Evolutionary conservation across 2,329 filamentous ascomycete genomes (phyloP), one percentile per base, ranked within the genome.

Genomic region (Onygenales sp.): DNA sequence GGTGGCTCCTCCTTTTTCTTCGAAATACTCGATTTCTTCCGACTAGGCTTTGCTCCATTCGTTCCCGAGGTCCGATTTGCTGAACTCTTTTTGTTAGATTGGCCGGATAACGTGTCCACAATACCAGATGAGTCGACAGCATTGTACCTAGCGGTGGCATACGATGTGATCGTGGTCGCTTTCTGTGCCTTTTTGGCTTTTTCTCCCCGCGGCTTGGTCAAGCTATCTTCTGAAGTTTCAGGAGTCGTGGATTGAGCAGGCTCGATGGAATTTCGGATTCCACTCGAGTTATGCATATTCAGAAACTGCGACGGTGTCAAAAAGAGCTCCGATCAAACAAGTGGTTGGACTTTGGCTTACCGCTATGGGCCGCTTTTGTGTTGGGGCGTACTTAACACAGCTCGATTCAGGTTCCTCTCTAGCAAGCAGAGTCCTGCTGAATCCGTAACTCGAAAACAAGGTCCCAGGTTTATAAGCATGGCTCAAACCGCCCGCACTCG

Each of bases 131-230:
- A 60, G 5, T 46, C 53, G 33, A 64, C 58, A 44, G 60, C 64
- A 27, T 72, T 66, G 63, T 91, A 93, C 4, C 82, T 81, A 10
- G 87, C 84, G 1, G 84, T 92, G 9, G 88, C 87, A 49, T 87
- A 72, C 42, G 83, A 87, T 0, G 89, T 95, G 54, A 95, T 84
- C 0, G 89, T 94, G 42, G 82, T 82, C 69, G 87, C 89, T 67
- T 81, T 83, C 3, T 77, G 71, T 5, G 75, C 72, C 59, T 82
- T 85, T 39, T 43, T 55, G 41, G 1, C 55, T 21, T 63, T 57
- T 2, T 51, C 54, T n/a, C 53, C 49, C 8, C 17, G 17, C n/a
- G 58, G 57, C 4, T 54, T 57, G 11, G 43, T 13, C 13, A 27
- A 6, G 17, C 44, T 17, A 10, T 11, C 17, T 42, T 50, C 11